These are phyloP conservation scores for Arachnopeziza araneosa DNA, from an alignment of 2,329 filamentous ascomycete genomes.

Conservation along the genomic window DNA sequence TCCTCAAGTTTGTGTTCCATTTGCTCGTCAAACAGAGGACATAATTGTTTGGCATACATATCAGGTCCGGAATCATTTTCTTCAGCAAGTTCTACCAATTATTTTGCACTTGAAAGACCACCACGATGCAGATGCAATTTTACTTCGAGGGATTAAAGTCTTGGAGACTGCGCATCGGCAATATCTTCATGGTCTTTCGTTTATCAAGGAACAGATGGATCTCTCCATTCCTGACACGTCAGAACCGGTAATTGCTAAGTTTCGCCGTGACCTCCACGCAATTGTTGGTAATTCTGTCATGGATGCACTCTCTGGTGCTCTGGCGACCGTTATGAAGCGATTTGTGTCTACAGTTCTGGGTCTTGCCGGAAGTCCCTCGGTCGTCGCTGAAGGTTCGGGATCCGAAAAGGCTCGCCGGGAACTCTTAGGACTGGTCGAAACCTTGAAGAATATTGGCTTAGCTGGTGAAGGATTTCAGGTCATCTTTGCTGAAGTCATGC, in stretches of 20 bases:
- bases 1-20: slow-evolving; percentile 41
- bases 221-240: slow-evolving; percentile 30
- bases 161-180: slow-evolving; percentile 55
- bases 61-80: slow-evolving; percentile 56
- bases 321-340: slow-evolving; percentile 49
- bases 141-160: slow-evolving; percentile 48
- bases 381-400: slow-evolving; percentile 12
- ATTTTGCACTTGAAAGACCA: slow-evolving; percentile 38
- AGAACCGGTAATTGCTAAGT: slow-evolving; percentile 41
- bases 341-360: slow-evolving; percentile 46
- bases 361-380: slow-evolving; percentile 14
- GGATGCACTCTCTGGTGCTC: slow-evolving; percentile 44
- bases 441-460: slow-evolving; percentile 59
- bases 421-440: slow-evolving; percentile 50
- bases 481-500: slow-evolving; percentile 66
- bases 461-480: slow-evolving; percentile 65
- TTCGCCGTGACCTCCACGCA: slow-evolving; percentile 57
- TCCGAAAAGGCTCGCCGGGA: slow-evolving; percentile 41
- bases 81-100: slow-evolving; percentile 52
- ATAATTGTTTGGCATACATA: slow-evolving; percentile 55
- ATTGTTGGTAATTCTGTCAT: slow-evolving; percentile 60
- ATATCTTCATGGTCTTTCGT: slow-evolving; percentile 49
- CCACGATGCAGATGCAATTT: slow-evolving; percentile 38
- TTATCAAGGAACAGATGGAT: slow-evolving; percentile 45
- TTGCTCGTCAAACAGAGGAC: slow-evolving; percentile 48